Conservation (phyloP, 2,329 filamentous ascomycete genomes). For the Apiospora rasikravindrae region DNA sequence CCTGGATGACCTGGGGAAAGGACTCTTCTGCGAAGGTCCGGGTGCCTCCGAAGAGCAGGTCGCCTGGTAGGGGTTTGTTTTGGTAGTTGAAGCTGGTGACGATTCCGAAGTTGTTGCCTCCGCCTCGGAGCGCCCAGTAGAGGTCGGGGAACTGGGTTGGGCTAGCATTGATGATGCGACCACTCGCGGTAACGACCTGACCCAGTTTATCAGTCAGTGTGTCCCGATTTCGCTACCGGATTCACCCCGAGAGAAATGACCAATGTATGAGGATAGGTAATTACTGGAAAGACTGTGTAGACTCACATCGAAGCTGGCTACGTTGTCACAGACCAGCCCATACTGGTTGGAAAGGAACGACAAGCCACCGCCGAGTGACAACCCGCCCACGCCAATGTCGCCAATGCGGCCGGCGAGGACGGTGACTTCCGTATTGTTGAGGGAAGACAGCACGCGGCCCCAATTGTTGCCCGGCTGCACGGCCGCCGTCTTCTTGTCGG, state of each 20-base stretch:
- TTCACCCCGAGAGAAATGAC: too few species aligned
- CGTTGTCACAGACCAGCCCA: conserved; percentile 51
- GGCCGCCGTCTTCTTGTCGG: conserved; percentile 34
- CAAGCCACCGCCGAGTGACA: conserved; percentile 33
- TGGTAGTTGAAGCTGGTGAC: neutral
- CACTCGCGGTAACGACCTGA: neutral
- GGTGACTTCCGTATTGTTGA: conserved; percentile 23
- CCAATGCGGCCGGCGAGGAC: conserved; percentile 33
- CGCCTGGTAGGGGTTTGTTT: neutral
- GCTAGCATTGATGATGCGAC: conserved; percentile 7
- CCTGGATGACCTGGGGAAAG: neutral
- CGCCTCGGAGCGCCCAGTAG: conserved; percentile 13
- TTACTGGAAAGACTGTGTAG: too few species aligned
- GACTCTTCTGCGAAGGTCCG: neutral
- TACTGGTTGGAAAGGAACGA: conserved; percentile 33
- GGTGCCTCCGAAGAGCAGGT: neutral
- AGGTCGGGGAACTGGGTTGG: neutral
- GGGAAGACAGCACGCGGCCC: conserved; percentile 29
- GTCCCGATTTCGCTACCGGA: too few species aligned
- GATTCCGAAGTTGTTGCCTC: conserved; percentile 18
- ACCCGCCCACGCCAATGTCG: conserved; percentile 34
- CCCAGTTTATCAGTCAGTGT: neutral
- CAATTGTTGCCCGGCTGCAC: conserved; percentile 38
- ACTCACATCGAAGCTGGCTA: conserved; percentile 43
- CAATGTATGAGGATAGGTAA: too few species aligned